Percentiles rank a stretch among this genome's conserved stretches.
Evolutionary conservation across 1,284 basidiomycete genomes (phyloP).

Genomic region (Takashimella tepidaria): DNA sequence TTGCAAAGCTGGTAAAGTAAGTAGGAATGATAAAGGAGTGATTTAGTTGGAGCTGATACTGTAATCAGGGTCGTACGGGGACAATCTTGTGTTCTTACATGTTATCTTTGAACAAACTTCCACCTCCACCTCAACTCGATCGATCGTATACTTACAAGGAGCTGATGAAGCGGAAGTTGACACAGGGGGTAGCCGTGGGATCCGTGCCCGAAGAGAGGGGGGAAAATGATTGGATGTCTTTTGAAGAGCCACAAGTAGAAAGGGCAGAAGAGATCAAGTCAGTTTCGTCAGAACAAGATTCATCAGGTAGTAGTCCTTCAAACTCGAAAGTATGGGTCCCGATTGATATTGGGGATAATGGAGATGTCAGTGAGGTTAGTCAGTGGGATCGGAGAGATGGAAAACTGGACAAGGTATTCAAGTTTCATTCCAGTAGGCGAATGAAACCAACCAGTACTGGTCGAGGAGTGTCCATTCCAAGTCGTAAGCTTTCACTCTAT

Average conservation of each 20-base stretch:
- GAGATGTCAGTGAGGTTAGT: slow-evolving; percentile 9
- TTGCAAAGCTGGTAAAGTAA: slow-evolving; percentile 65
- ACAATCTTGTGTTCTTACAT: slow-evolving; percentile 75
- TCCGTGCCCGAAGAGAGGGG: neutral
- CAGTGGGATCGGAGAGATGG: slow-evolving; percentile 34
- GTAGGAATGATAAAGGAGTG: neutral
- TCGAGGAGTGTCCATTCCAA: slow-evolving; percentile 39
- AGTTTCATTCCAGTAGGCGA: slow-evolving; percentile 35
- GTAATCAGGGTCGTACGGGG: slow-evolving; percentile 66
- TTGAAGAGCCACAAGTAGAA: slow-evolving; percentile 4
- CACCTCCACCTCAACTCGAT: slow-evolving; percentile 53
- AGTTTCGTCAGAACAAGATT: slow-evolving; percentile 4
- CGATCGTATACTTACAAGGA: slow-evolving; percentile 53
- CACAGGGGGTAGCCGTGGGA: neutral
- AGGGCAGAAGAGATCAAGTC: neutral
- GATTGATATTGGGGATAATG: slow-evolving; percentile 35
- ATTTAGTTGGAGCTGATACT: neutral
- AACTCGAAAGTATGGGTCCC: slow-evolving; percentile 20
- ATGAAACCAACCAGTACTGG: slow-evolving; percentile 40
- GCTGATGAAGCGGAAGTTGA: slow-evolving; percentile 46
- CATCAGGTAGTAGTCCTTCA: too few species aligned
- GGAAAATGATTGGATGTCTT: neutral
- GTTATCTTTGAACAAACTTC: slow-evolving; percentile 55
- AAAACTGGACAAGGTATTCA: slow-evolving; percentile 37
- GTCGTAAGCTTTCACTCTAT: slow-evolving; percentile 20